These are phyloP conservation scores for Vaucheria bursata DNA, from an alignment of 352 stramenopile genomes.

Conservation along the genomic window DNA sequence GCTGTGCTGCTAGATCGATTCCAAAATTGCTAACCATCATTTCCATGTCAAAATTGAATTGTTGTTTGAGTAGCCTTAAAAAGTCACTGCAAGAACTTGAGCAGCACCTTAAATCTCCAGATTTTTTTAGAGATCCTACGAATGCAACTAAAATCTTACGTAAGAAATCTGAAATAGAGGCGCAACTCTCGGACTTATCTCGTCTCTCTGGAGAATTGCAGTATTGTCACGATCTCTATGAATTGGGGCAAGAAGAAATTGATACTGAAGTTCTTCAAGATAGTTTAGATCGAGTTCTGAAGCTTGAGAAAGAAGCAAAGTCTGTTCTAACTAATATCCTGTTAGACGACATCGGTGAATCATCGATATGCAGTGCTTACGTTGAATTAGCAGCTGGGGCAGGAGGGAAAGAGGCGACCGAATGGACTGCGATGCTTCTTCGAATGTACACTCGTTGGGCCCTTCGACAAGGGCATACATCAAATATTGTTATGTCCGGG, in stretches of 20 bases:
- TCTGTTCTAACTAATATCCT: too few species aligned
- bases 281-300: neutral
- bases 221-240: neutral
- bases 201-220: neutral
- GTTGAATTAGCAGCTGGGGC: conserved; percentile 55
- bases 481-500: too few species aligned
- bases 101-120: neutral
- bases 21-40: too few species aligned
- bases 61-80: neutral
- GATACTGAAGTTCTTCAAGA: neutral
- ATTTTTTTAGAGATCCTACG: neutral
- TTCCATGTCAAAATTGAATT: too few species aligned
- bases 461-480: too few species aligned
- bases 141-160: neutral
- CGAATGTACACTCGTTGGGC: conserved; percentile 84
- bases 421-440: conserved; percentile 88
- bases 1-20: too few species aligned
- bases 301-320: too few species aligned
- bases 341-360: conserved; percentile 14
- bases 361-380: conserved; percentile 8
- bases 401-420: conserved; percentile 84
- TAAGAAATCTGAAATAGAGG: neutral
- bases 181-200: neutral
- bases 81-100: neutral
- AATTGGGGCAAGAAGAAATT: neutral